Percentiles rank a stretch among this genome's conserved stretches.
phyloP scores from a whole-genome alignment of 2,329 filamentous ascomycete genomes.

The Dothideomycetes sp. region DNA sequence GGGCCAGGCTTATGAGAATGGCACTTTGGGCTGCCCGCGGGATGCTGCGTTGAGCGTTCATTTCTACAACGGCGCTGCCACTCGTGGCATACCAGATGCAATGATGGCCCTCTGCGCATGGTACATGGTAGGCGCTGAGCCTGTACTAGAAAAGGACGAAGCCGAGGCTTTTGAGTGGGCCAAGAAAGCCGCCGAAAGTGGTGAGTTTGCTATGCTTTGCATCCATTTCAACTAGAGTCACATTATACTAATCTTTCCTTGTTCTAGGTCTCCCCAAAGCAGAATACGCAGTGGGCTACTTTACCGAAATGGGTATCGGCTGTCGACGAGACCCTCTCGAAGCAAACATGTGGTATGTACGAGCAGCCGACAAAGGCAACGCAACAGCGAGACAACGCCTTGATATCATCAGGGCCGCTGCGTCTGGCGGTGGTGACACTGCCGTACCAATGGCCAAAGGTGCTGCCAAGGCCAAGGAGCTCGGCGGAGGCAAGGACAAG shows the following conservation, averaged over 20 bases:
- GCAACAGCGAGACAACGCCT: constrained; percentile 80
- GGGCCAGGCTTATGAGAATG: constrained; percentile 96
- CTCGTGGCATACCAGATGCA: constrained; percentile 68
- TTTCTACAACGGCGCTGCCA: constrained; percentile 90
- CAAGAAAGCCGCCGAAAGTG: constrained; percentile 69
- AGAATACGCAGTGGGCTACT: constrained; percentile 93
- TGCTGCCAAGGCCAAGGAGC: constrained; percentile 20
- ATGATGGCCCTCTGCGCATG: constrained; percentile 99
- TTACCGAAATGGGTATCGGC: constrained; percentile 97
- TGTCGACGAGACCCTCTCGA: constrained; percentile 89
- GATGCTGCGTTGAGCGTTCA: constrained; percentile 92
- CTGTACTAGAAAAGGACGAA: constrained; percentile 87
- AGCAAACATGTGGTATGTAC: constrained; percentile 97
- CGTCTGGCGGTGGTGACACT: constrained; percentile 41
- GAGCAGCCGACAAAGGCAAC: constrained; percentile 84
- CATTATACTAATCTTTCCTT: constrained; percentile 11
- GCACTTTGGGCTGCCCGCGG: constrained; percentile 71
- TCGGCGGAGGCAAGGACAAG: constrained; percentile 14
- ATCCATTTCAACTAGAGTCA: neutral
- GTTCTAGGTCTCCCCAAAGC: constrained; percentile 52
- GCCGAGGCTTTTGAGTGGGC: constrained; percentile 97
- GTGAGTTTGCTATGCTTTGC: constrained; percentile 44
- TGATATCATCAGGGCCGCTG: constrained; percentile 74
- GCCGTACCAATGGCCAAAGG: constrained; percentile 22
- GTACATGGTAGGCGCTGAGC: constrained; percentile 93